Percentiles rank a stretch among this genome's conserved stretches.
Evolutionary conservation across 2,329 filamentous ascomycete species (phyloP).

Genomic region (Diaporthe velutina): DNA sequence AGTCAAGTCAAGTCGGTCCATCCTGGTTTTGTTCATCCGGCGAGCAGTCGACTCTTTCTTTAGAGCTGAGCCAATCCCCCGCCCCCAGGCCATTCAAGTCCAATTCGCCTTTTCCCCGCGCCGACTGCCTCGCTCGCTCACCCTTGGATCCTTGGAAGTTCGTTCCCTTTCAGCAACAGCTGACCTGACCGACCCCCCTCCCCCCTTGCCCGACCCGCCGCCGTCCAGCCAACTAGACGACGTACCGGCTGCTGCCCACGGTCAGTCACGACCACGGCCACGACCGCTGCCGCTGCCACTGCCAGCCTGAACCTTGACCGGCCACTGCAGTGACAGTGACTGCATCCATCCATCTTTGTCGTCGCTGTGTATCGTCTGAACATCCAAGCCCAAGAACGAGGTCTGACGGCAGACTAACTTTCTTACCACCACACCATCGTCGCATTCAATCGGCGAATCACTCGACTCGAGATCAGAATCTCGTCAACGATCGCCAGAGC

Average conservation of each 20-base stretch:
- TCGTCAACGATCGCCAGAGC: conserved; percentile 22
- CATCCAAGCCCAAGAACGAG: not conserved
- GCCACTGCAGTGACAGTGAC: conserved; percentile 13
- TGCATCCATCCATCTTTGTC: conserved; percentile 18
- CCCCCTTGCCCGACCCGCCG: not conserved
- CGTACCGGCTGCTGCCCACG: not conserved
- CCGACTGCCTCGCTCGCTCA: conserved; percentile 4
- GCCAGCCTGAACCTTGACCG: conserved; percentile 18
- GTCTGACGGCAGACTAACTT: conserved; percentile 29
- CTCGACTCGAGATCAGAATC: conserved; percentile 22
- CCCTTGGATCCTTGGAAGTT: conserved; percentile 26
- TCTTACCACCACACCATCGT: conserved; percentile 23
- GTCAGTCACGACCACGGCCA: not conserved
- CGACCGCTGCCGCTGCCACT: not conserved
- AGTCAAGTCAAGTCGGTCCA: not conserved
- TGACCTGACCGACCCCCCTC: conserved; percentile 7
- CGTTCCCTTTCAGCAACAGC: not conserved
- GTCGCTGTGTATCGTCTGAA: conserved; percentile 17
- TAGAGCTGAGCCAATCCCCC: not conserved
- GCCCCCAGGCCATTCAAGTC: not conserved
- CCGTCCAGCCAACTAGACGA: conserved; percentile 20
- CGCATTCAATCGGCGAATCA: conserved; percentile 25
- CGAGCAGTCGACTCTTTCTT: not conserved
- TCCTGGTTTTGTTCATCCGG: not conserved
- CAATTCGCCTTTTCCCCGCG: conserved; percentile 19